Evolutionary conservation across 768 basidiomycete genomes (phyloP).

Genomic region (Cubamyces lactineus): DNA sequence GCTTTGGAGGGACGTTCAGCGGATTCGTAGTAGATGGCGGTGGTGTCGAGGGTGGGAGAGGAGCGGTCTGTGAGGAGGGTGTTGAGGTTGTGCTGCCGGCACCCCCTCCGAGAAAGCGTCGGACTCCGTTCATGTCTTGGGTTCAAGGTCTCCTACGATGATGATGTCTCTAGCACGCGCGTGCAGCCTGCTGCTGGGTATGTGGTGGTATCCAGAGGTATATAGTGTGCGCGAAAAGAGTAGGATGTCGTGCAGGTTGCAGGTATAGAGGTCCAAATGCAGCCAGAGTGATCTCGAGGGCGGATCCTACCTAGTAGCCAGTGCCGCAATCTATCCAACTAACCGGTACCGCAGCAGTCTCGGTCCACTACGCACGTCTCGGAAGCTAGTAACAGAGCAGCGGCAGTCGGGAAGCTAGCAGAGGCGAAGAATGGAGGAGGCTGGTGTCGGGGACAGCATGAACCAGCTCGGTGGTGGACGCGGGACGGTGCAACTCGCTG

Average conservation of each 20-base stretch:
- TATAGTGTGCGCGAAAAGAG: not conserved
- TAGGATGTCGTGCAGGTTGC: slow-evolving; percentile 2
- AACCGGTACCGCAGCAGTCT: not conserved
- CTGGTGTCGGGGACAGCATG: slow-evolving; percentile 13
- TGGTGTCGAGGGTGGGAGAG: slow-evolving; percentile 24
- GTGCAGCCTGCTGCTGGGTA: slow-evolving; percentile 25
- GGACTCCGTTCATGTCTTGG: slow-evolving; percentile 69
- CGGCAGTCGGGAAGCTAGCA: slow-evolving; percentile 4
- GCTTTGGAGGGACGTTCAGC: slow-evolving; percentile 35
- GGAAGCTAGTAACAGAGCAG: not conserved
- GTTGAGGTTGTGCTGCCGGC: slow-evolving; percentile 28
- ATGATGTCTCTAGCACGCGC: slow-evolving; percentile 1
- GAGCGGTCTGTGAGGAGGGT: slow-evolving; percentile 17
- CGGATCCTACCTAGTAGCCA: slow-evolving; percentile 16
- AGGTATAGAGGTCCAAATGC: not conserved
- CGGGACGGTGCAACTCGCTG: slow-evolving; percentile 1
- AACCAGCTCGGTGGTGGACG: not conserved
- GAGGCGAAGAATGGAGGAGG: slow-evolving; percentile 3
- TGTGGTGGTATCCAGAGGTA: slow-evolving; percentile 6
- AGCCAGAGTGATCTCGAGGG: slow-evolving; percentile 13
- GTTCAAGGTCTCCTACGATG: slow-evolving; percentile 2
- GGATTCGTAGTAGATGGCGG: slow-evolving; percentile 31
- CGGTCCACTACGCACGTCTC: not conserved
- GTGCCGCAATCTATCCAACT: slow-evolving; percentile 5
- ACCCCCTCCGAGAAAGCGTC: slow-evolving; percentile 59